These are phyloP conservation scores for Pythium aphanidermatum DNA, from an alignment of 352 stramenopile genomes.

Conservation along the genomic window DNA sequence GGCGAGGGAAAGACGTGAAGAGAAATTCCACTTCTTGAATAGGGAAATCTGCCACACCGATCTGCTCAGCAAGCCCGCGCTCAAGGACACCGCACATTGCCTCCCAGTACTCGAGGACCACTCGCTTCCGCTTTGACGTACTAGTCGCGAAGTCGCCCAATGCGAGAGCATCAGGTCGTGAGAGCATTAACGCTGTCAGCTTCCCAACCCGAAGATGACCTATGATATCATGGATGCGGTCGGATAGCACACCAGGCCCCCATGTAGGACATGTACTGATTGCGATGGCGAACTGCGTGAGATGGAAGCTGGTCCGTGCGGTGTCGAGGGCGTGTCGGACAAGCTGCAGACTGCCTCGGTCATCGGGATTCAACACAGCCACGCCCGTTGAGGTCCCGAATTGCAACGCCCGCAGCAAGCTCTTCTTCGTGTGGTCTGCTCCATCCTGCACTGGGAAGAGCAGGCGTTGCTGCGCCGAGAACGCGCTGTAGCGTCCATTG, in stretches of 20 bases:
- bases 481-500: slow-evolving; percentile 25
- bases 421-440: slow-evolving; percentile 14
- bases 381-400: slow-evolving; percentile 34
- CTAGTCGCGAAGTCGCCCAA: background rate
- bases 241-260: slow-evolving; percentile 9
- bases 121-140: slow-evolving; percentile 32
- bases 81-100: slow-evolving; percentile 31
- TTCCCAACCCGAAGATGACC: slow-evolving; percentile 26
- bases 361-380: slow-evolving; percentile 23
- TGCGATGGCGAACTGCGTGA: slow-evolving; percentile 23
- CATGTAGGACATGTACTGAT: slow-evolving; percentile 22
- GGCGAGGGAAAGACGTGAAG: slow-evolving; percentile 21
- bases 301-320: slow-evolving; percentile 25
- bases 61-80: slow-evolving; percentile 25
- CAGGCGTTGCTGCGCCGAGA: slow-evolving; percentile 38
- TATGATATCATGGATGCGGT: slow-evolving; percentile 25
- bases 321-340: slow-evolving; percentile 24
- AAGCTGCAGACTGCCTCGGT: slow-evolving; percentile 21
- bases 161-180: slow-evolving; percentile 9
- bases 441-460: slow-evolving; percentile 36
- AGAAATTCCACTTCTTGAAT: slow-evolving; percentile 59
- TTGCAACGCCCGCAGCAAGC: slow-evolving; percentile 25
- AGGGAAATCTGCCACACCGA: slow-evolving; percentile 40
- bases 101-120: slow-evolving; percentile 39
- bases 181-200: slow-evolving; percentile 41